Evolutionary conservation across 345 rosid species (phyloP), one percentile per base, ranked within the genome.

Genomic region (Orychophragmus violaceus): DNA sequence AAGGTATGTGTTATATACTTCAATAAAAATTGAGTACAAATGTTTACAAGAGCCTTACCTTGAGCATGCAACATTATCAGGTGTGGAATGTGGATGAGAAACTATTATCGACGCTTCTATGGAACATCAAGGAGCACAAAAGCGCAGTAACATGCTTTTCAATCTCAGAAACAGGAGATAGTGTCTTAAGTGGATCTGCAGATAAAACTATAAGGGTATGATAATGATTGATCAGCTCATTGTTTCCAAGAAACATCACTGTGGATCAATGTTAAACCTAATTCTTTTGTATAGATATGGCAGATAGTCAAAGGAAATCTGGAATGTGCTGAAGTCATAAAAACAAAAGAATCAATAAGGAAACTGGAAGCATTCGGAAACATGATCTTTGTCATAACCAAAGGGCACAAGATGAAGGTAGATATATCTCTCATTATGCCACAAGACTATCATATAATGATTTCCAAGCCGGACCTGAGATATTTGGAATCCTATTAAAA

Each of bases 151-250:
- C 94, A 39, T 86, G 97, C 70, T 88, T 93, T 76, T 80, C 94
- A 55, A 82, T 90, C 36, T 81, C 72, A 23, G 89, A 86, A 81
- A 74, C 82, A 48, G 90, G 96, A 59, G 96, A 89, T 45, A 77
- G 79, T 72, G 82, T 93, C 69, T 73, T 93, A 65, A 93, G 96
- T 78, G 98, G 97, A 39, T 93, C 97, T 59, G 70, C 82, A 21
- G 98, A 93, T 79, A 86, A 81, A 80, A 87, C 90, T 35, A 85
- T 90, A 30, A 74, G 81, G 80, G 96, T 89, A 79, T 64, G 67
- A 46, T 27, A 16, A 53, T 25, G 37, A 42, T 62, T n/a, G n/a
- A n/a, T 41, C 5, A 55, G 25, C 24, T 66, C 39, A 19, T 32
- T 60, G 4, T 37, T 36, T 23, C 30, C 46, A 63, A 8, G 28